Evolutionary conservation across 495 filamentous ascomycete genomes (phyloP).

Genomic region (Sordaria brevicollis): DNA sequence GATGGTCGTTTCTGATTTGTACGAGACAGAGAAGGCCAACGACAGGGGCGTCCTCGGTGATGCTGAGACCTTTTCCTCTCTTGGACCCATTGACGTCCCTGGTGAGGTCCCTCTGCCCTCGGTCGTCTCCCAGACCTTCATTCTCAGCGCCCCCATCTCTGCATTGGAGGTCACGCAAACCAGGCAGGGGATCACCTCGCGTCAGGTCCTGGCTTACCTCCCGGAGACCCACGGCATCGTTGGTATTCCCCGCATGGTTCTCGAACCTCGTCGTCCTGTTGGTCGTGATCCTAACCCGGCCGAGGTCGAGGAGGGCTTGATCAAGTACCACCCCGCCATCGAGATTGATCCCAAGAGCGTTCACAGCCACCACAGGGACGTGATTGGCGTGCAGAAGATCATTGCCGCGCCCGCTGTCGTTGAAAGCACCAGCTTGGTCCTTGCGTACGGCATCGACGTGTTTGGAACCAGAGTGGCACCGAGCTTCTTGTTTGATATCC

Average conservation of each 20-base stretch:
- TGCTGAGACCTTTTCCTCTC: conserved; percentile 58
- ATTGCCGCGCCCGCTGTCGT: conserved; percentile 65
- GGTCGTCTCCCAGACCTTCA: conserved; percentile 65
- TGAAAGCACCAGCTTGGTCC: conserved; percentile 88
- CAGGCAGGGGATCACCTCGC: conserved; percentile 82
- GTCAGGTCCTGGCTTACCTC: conserved; percentile 69
- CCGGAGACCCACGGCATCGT: conserved; percentile 61
- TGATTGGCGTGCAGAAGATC: conserved; percentile 62
- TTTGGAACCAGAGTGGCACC: conserved; percentile 80
- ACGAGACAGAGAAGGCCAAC: conserved; percentile 73
- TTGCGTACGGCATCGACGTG: conserved; percentile 82
- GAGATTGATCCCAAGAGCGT: conserved; percentile 77
- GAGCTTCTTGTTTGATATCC: conserved; percentile 78
- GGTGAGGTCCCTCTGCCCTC: conserved; percentile 45
- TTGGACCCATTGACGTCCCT: conserved; percentile 43
- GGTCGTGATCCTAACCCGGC: conserved; percentile 69
- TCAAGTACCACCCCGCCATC: conserved; percentile 62
- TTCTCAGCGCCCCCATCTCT: conserved; percentile 66
- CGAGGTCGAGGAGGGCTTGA: conserved; percentile 77
- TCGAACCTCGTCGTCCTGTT: conserved; percentile 84
- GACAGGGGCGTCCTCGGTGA: conserved; percentile 72
- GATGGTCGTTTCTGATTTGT: conserved; percentile 77
- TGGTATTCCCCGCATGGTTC: conserved; percentile 62
- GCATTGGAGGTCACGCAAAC: conserved; percentile 79
- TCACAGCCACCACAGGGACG: conserved; percentile 72